Conservation (phyloP, 352 stramenopile genomes). For the Phytophthora litchii region DNA sequence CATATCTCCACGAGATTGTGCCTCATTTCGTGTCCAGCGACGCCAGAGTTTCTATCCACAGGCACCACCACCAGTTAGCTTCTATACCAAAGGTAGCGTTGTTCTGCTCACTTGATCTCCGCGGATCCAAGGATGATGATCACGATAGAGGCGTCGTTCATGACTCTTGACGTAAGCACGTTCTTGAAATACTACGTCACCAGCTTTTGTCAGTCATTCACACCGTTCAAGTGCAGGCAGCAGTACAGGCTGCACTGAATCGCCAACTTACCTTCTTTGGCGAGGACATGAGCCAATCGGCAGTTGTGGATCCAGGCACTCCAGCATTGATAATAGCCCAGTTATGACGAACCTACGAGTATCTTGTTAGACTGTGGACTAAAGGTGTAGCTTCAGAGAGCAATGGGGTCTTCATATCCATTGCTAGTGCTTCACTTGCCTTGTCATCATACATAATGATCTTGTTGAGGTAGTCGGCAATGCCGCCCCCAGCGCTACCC, state of each 20-base stretch:
- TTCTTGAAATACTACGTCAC: constrained; percentile 67
- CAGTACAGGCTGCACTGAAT: not conserved
- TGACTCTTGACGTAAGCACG: constrained; percentile 64
- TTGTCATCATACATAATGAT: constrained; percentile 63
- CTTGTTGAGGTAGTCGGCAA: constrained; percentile 62
- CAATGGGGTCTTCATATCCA: not conserved
- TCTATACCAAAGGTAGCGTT: not conserved
- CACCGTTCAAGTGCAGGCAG: too few relatives aligned
- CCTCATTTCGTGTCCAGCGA: constrained; percentile 42
- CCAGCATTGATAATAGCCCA: constrained; percentile 86
- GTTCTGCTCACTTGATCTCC: constrained; percentile 51
- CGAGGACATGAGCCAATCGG: constrained; percentile 70
- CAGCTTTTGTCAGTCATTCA: constrained; percentile 2
- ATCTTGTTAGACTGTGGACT: constrained; percentile 18
- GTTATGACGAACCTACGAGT: constrained; percentile 68
- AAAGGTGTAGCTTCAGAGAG: not conserved
- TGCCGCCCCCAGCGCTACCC: constrained; percentile 40
- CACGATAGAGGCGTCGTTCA: constrained; percentile 76
- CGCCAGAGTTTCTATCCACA: constrained; percentile 33
- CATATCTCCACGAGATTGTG: constrained; percentile 76
- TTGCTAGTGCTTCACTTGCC: constrained; percentile 32
- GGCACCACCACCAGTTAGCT: constrained; percentile 4
- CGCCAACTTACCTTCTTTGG: constrained; percentile 51
- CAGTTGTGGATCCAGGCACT: constrained; percentile 62
- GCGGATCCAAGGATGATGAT: constrained; percentile 79